phyloP scores from a whole-genome alignment of 2,329 filamentous ascomycete genomes.

The Sordariomycetes sp. region DNA sequence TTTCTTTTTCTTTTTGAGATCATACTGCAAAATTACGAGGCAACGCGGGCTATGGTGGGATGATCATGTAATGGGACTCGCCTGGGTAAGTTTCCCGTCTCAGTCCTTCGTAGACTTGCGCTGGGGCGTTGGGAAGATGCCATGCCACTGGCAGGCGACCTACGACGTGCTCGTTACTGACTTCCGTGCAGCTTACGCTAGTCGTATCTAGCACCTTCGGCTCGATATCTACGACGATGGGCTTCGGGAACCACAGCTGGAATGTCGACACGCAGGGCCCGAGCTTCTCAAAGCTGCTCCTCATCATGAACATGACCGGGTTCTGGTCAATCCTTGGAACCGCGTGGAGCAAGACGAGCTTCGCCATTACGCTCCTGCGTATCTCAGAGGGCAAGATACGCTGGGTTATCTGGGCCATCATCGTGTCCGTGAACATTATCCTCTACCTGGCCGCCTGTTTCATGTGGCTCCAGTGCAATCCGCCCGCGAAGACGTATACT shows the following conservation, averaged over 20 bases:
- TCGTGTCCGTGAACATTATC: conserved; percentile 18
- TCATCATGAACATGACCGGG: conserved; percentile 15
- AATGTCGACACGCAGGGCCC: conserved; percentile 5
- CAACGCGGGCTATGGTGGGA: conserved; percentile 17
- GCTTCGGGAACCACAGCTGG: conserved; percentile 10
- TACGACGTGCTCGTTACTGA: not conserved
- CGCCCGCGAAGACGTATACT: not conserved
- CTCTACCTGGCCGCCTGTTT: not conserved
- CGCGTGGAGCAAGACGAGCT: conserved; percentile 24
- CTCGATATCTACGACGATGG: conserved; percentile 6
- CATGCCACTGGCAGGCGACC: not conserved
- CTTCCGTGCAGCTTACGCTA: not conserved
- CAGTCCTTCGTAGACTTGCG: not conserved
- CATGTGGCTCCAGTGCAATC: conserved; percentile 4
- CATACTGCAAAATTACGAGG: conserved; percentile 14
- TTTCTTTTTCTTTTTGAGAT: conserved; percentile 11
- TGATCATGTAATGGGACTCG: conserved; percentile 13
- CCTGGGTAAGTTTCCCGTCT: conserved; percentile 14
- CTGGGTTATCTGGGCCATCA: conserved; percentile 20
- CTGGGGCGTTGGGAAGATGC: not conserved
- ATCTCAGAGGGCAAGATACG: conserved; percentile 13
- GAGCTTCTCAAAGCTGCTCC: conserved; percentile 10
- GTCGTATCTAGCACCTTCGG: conserved; percentile 6
- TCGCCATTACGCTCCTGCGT: conserved; percentile 23
- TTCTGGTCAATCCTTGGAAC: conserved; percentile 21